These are phyloP conservation scores for Avena atlantica DNA, from an alignment of 176 grass and related monocot genomes.

Conservation along the genomic window DNA sequence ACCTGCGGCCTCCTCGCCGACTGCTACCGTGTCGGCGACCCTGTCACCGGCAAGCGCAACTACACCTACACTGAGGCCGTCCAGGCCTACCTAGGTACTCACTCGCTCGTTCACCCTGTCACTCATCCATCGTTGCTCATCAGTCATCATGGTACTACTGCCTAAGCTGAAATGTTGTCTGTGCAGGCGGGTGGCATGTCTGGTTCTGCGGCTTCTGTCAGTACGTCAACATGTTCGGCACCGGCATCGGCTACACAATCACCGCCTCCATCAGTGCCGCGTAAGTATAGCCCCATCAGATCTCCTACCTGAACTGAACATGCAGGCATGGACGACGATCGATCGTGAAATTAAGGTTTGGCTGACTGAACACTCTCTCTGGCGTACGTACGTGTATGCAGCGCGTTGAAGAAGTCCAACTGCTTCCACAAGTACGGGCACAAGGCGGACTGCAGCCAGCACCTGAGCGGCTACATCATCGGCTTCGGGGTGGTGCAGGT, in stretches of 20 bases:
- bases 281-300: constrained; percentile 39
- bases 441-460: constrained; percentile 62
- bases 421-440: constrained; percentile 69
- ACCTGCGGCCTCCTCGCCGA: constrained; percentile 73
- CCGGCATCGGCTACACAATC: constrained; percentile 84
- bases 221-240: constrained; percentile 82
- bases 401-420: constrained; percentile 72
- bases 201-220: constrained; percentile 81
- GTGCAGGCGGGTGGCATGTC: constrained; percentile 66
- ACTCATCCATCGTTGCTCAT: not conserved
- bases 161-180: not conserved
- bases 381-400: constrained; percentile 18
- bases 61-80: constrained; percentile 82
- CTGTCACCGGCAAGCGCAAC: constrained; percentile 64
- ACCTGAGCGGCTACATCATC: constrained; percentile 69
- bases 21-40: constrained; percentile 79
- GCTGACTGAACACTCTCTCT: not conserved
- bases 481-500: constrained; percentile 74
- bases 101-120: too few species aligned
- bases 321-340: not conserved
- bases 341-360: not conserved
- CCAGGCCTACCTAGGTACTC: constrained; percentile 64
- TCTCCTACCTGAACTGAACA: not conserved
- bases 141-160: not conserved
- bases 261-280: constrained; percentile 76